A percentile compares a stretch with the other conserved stretches of the same genome.
These are phyloP conservation scores for Nothomitra cinnamomea DNA, from an alignment of 2,329 filamentous ascomycete species.

Conservation along the genomic window DNA sequence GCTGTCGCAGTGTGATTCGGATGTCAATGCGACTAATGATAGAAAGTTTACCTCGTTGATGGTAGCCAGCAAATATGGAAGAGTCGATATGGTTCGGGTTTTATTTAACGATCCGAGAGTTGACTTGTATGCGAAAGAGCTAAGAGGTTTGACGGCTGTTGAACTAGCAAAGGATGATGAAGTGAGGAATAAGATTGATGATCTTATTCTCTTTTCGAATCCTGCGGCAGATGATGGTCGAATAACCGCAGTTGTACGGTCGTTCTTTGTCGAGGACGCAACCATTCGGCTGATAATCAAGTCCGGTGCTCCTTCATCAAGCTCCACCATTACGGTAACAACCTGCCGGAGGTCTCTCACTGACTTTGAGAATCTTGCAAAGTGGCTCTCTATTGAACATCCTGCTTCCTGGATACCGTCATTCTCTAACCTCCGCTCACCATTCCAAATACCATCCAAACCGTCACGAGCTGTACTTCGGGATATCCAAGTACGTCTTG, in stretches of 20 bases:
- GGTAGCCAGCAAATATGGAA: conserved; percentile 96
- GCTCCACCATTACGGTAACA: conserved; percentile 78
- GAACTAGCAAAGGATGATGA: conserved; percentile 97
- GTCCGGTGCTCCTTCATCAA: conserved; percentile 70
- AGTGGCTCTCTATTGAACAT: conserved; percentile 71
- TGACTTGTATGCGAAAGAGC: conserved; percentile 67
- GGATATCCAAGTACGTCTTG: conserved; percentile 71
- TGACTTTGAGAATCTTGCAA: conserved; percentile 83
- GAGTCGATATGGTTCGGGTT: conserved; percentile 79
- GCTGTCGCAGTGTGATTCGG: conserved; percentile 73
- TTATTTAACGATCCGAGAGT: conserved; percentile 79
- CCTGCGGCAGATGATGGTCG: conserved; percentile 55
- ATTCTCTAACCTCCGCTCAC: conserved; percentile 60
- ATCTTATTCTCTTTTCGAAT: conserved; percentile 69
- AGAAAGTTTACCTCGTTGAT: conserved; percentile 90
- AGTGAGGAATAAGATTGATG: conserved; percentile 88
- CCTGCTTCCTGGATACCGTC: conserved; percentile 89
- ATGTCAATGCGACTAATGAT: conserved; percentile 90
- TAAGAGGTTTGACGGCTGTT: conserved; percentile 79
- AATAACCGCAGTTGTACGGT: conserved; percentile 82
- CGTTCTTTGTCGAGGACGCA: conserved; percentile 93
- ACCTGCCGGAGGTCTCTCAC: conserved; percentile 75
- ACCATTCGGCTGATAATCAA: conserved; percentile 87
- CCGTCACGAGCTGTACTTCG: conserved; percentile 75
- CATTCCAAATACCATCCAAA: conserved; percentile 84